A percentile compares a stretch with the other conserved stretches of the same genome.
Evolutionary conservation across 1,284 basidiomycete genomes (phyloP).

Genomic region (Puccinia novopanici): DNA sequence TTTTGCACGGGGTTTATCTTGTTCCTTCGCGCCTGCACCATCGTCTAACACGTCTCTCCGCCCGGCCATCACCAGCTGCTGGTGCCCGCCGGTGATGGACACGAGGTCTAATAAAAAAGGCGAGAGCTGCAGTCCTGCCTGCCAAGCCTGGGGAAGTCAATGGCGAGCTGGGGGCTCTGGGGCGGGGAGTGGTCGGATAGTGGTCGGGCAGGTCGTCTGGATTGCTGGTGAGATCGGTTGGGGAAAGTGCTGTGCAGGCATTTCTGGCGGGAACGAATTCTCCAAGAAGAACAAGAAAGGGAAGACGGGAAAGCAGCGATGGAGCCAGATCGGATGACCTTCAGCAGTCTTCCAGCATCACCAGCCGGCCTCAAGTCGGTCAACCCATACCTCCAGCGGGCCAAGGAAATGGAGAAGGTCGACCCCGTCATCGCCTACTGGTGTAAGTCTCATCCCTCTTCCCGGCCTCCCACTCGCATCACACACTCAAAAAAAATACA

Average conservation of each 20-base stretch:
- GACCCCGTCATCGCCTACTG: conserved; percentile 90
- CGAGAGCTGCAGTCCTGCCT: no score
- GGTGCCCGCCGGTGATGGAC: no score
- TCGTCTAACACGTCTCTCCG: no score
- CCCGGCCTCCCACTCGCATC: neutral
- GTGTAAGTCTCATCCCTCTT: conserved; percentile 67
- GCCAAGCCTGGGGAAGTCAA: no score
- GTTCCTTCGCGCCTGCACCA: no score
- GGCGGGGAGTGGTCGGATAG: neutral
- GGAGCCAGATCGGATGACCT: conserved; percentile 1
- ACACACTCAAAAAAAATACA: neutral
- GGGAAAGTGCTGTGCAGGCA: no score
- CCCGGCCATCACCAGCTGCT: no score
- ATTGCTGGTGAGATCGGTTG: neutral
- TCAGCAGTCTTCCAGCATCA: conserved; percentile 30
- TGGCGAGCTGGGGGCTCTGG: no score
- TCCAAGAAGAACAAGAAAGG: neutral
- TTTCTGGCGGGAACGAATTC: no score
- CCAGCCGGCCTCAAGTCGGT: conserved; percentile 64
- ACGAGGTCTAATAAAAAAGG: no score
- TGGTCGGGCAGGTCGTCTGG: neutral
- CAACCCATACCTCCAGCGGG: conserved; percentile 80
- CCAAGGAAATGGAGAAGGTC: conserved; percentile 75
- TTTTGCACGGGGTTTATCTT: no score
- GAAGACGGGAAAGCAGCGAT: neutral